Percentiles rank a stretch among this genome's conserved stretches.
Conservation (phyloP, 805 yeast genomes). For the Lipomyces sp. region DNA sequence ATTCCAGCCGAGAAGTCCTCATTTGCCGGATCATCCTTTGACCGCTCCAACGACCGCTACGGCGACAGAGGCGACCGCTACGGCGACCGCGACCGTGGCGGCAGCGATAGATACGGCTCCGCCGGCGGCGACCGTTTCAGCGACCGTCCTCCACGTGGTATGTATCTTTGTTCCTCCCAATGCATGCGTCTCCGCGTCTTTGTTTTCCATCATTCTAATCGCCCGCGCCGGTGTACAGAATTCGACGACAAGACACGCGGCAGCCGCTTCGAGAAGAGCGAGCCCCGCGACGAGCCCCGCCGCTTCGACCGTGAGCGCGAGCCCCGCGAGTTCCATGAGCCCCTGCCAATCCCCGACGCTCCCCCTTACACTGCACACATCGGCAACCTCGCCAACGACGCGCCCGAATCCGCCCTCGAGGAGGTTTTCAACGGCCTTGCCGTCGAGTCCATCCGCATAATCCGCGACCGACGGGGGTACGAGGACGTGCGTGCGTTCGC, state of each 20-base stretch:
- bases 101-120: no score
- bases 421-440: conserved; percentile 41
- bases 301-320: conserved; percentile 10
- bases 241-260: conserved; percentile 6
- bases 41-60: conserved; percentile 1
- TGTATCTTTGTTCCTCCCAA: no score
- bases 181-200: no score
- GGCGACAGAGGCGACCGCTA: conserved; percentile 6
- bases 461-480: conserved; percentile 62
- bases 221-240: no score
- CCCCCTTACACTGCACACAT: conserved; percentile 93
- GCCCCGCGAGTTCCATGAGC: conserved; percentile 38
- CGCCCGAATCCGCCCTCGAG: conserved; percentile 54
- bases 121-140: conserved; percentile 13
- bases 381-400: conserved; percentile 80
- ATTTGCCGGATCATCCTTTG: neutral
- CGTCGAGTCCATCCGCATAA: conserved; percentile 65
- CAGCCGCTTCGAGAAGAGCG: conserved; percentile 15
- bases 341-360: conserved; percentile 80
- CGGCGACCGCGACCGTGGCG: conserved; percentile 3
- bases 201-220: no score
- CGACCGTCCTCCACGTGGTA: conserved; percentile 11
- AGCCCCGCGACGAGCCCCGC: conserved; percentile 1
- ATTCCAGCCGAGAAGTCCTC: neutral
- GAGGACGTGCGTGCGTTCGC: conserved; percentile 77